phyloP scores from a whole-genome alignment of 495 filamentous ascomycete species.

The Trichoderma orchidacearum region DNA sequence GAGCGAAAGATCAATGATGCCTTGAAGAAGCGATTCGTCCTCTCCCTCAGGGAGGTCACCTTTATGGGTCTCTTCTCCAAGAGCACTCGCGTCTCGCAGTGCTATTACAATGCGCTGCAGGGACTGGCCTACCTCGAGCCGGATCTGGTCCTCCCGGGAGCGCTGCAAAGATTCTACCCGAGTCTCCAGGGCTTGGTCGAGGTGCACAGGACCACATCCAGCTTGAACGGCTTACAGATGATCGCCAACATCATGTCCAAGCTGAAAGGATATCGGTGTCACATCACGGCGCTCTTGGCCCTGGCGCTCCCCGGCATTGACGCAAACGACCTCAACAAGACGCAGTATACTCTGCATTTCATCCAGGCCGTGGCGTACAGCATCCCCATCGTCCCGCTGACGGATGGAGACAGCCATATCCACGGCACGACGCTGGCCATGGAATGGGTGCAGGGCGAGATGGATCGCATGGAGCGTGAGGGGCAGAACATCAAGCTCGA shows the following conservation, averaged over 20 bases:
- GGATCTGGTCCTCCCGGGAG: slow-evolving; percentile 82
- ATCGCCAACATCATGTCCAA: slow-evolving; percentile 78
- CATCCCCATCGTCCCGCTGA: slow-evolving; percentile 79
- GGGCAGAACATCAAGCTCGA: slow-evolving; percentile 72
- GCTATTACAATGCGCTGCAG: slow-evolving; percentile 80
- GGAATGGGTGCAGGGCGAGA: slow-evolving; percentile 86
- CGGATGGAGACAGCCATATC: slow-evolving; percentile 51
- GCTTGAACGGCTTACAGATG: slow-evolving; percentile 78
- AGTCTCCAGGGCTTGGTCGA: slow-evolving; percentile 93
- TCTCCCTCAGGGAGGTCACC: slow-evolving; percentile 79
- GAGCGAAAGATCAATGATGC: slow-evolving; percentile 67
- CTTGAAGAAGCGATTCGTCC: slow-evolving; percentile 79
- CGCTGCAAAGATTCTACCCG: slow-evolving; percentile 90
- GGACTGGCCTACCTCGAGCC: slow-evolving; percentile 83
- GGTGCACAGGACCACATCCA: slow-evolving; percentile 91
- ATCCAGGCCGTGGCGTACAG: slow-evolving; percentile 92
- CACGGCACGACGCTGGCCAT: slow-evolving; percentile 70
- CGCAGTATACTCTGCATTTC: slow-evolving; percentile 82
- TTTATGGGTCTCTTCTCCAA: slow-evolving; percentile 99
- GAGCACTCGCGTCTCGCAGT: slow-evolving; percentile 78
- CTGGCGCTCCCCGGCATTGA: slow-evolving; percentile 91
- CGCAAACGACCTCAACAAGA: slow-evolving; percentile 96
- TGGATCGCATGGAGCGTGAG: slow-evolving; percentile 87
- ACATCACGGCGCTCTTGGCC: slow-evolving; percentile 83
- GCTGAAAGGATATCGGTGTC: slow-evolving; percentile 86